phyloP scores from a whole-genome alignment of 345 rosid genomes.

The Arabidopsis thaliana region DNA sequence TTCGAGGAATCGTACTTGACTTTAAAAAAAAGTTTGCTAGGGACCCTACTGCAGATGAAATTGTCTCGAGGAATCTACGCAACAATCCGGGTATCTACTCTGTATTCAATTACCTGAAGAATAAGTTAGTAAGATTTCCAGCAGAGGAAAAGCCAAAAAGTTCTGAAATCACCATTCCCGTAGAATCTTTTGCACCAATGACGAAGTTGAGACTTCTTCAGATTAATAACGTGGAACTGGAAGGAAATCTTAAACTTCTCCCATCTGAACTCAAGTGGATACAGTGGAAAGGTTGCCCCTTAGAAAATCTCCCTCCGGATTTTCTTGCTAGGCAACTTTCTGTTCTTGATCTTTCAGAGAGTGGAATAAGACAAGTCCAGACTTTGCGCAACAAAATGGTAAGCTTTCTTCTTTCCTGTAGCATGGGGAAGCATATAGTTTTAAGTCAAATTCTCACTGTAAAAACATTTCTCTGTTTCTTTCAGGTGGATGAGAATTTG shows the following conservation, averaged over 20 bases:
- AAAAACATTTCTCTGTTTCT: neutral
- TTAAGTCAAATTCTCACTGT: constrained; percentile 2
- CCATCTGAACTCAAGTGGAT: constrained; percentile 68
- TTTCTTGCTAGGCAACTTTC: constrained; percentile 53
- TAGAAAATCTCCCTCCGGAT: constrained; percentile 54
- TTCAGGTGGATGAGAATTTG: constrained; percentile 37
- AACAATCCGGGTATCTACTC: constrained; percentile 13
- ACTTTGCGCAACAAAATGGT: constrained; percentile 44
- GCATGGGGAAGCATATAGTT: neutral
- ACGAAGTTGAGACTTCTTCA: constrained; percentile 64
- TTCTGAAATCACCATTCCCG: constrained; percentile 38
- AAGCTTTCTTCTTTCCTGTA: neutral
- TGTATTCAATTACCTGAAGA: constrained; percentile 31
- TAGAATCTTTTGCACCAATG: constrained; percentile 56
- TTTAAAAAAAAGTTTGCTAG: constrained; percentile 28
- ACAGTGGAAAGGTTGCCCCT: constrained; percentile 68
- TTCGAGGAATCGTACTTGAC: constrained; percentile 59
- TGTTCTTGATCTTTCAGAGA: constrained; percentile 74
- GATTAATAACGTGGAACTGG: constrained; percentile 57
- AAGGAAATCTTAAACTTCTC: constrained; percentile 57
- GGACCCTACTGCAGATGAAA: constrained; percentile 23
- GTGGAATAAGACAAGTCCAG: constrained; percentile 55
- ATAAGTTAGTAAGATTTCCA: constrained; percentile 11
- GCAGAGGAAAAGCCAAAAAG: constrained; percentile 26
- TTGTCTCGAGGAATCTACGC: constrained; percentile 15